phyloP scores from a whole-genome alignment of 2,329 filamentous ascomycete species.

The Colletotrichum musae region DNA sequence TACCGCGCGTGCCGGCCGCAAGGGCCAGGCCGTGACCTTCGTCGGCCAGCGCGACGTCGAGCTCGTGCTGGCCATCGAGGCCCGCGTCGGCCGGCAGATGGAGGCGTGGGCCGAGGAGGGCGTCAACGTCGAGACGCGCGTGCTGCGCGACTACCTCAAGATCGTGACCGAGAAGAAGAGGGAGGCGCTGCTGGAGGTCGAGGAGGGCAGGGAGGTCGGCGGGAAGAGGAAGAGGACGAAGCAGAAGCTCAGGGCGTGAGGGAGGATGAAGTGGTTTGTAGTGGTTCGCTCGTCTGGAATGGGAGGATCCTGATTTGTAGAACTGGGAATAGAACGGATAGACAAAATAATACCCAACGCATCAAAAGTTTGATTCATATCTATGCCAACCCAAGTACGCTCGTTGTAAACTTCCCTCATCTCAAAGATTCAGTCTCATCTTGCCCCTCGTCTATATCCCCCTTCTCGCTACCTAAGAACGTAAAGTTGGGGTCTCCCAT shows the following conservation, averaged over 20 bases:
- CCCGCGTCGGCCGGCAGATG: slow-evolving; percentile 84
- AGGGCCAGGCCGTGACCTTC: slow-evolving; percentile 87
- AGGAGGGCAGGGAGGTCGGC: slow-evolving; percentile 90
- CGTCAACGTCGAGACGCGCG: slow-evolving; percentile 92
- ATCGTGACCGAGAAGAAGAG: slow-evolving; percentile 95
- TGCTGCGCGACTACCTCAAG: slow-evolving; percentile 88
- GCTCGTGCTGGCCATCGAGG: slow-evolving; percentile 91
- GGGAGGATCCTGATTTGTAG: too few relatives aligned
- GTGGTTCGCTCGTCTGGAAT: too few relatives aligned
- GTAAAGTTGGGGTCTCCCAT: too few relatives aligned
- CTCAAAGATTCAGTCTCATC: too few relatives aligned
- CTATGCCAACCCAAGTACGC: too few relatives aligned
- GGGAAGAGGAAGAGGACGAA: slow-evolving; percentile 82
- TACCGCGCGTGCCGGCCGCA: slow-evolving; percentile 91
- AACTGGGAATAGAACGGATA: slow-evolving; percentile 14
- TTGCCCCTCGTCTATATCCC: too few relatives aligned
- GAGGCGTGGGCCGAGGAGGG: slow-evolving; percentile 89
- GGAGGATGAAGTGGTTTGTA: not conserved
- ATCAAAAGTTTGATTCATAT: too few relatives aligned
- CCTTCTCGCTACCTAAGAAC: too few relatives aligned
- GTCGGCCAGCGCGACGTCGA: slow-evolving; percentile 95
- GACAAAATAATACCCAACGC: slow-evolving; percentile 33
- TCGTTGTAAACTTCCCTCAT: too few relatives aligned
- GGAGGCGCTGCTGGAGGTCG: slow-evolving; percentile 90
- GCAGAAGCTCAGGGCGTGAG: slow-evolving; percentile 62